Base-by-base conservation (phyloP, 495 filamentous ascomycete species). In the Aspergillus conjunctus region DNA sequence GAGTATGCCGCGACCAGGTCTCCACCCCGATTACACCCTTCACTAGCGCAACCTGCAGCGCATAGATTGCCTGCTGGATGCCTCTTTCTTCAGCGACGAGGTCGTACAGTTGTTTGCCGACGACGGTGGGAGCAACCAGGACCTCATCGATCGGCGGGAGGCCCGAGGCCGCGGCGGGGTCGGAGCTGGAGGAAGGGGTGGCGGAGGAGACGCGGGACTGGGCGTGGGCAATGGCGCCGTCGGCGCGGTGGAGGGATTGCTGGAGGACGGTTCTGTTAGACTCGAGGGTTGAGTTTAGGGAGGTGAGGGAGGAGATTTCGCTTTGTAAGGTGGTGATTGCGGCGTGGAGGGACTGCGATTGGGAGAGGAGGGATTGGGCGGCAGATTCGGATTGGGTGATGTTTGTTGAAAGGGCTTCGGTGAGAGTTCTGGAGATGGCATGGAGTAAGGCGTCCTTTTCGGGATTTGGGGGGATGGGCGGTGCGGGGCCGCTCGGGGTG, bases 401-500 rank as follows among this genome's bases (percentile, higher is more conserved):
- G 37, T 86, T 85, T 49, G 77, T 77, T 22, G 84, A 83, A 2
- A 93, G 84, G 56, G 87, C 87, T 43, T 83, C 72, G 60, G 85
- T 73, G 11, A 98, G 75, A 1, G 86, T 83, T 26, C 78, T 78
- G 50, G 89, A 90, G 22, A 98, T 82, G 15, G 91, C 88, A 45
- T 86, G 83, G 10, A 96, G 83, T 22, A 98, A 85, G 34, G 87
- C 86, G 71, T 97, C 92, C 69, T 97, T 98, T 76, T 98, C 92
- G 7, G 94, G 94, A 71, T 98, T 98, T 1, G 92, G 93, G 1
- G 94, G 94, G 53, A 96, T 91, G 11, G 93, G 93, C 0, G 93
- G 93, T 0, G 90, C 85, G 31, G 86, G 80, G 45, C 84, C 71
- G 8, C 81, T 73, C 48, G 84, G 74, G 10, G 85, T 73, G 50